These are phyloP conservation scores for Alternaria infectoria DNA, from an alignment of 2,329 filamentous ascomycete species.

Conservation along the genomic window DNA sequence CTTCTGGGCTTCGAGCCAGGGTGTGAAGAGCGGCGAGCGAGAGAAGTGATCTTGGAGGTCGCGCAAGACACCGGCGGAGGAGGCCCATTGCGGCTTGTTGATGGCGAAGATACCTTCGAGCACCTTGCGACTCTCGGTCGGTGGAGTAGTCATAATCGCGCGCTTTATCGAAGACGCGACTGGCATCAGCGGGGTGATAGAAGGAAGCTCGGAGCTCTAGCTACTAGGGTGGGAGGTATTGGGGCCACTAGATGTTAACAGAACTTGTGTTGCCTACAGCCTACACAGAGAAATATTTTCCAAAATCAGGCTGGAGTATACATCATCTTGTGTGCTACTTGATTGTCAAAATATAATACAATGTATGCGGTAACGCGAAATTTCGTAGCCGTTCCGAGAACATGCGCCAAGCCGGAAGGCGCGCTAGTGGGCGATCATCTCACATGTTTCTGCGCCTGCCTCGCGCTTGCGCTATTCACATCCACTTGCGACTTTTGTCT, in stretches of 20 bases:
- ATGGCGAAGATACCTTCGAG: conserved; percentile 76
- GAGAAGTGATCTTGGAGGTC: conserved; percentile 86
- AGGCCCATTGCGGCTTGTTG: conserved; percentile 87
- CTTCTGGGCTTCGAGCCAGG: conserved; percentile 72
- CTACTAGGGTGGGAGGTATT: background rate
- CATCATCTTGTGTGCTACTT: background rate
- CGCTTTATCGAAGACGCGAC: conserved; percentile 18
- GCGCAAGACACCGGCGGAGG: conserved; percentile 89
- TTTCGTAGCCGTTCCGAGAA: conserved; percentile 18
- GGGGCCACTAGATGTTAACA: background rate
- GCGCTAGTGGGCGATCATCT: conserved; percentile 25
- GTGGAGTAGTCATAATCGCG: conserved; percentile 31
- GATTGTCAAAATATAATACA: background rate
- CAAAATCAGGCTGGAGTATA: background rate
- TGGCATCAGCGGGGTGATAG: conserved; percentile 28
- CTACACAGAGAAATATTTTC: background rate
- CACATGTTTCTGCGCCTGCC: conserved; percentile 19
- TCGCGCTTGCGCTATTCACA: conserved; percentile 5
- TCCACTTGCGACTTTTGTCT: background rate
- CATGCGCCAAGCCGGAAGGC: background rate
- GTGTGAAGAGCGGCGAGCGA: conserved; percentile 77
- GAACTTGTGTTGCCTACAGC: background rate
- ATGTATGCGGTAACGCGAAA: background rate
- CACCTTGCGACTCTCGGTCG: conserved; percentile 51
- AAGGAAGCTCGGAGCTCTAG: conserved; percentile 1